Evolutionary conservation across 2,329 filamentous ascomycete genomes (phyloP).

Genomic region (Mycosphaerella sp.): DNA sequence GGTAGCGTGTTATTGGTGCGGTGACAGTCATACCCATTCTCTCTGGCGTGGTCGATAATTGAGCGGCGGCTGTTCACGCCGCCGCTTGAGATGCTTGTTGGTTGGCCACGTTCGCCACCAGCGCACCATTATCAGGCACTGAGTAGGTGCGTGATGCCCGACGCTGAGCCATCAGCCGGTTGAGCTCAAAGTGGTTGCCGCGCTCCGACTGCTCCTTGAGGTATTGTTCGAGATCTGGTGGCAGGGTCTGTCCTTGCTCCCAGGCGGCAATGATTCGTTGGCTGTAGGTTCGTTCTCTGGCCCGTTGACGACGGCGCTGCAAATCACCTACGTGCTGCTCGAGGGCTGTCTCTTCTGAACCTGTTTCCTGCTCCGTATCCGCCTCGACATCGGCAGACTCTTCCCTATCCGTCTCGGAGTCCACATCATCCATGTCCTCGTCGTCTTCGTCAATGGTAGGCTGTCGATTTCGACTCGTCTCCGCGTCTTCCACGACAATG

Average conservation of each 20-base stretch:
- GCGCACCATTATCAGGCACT: constrained; percentile 16
- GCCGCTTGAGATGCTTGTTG: constrained; percentile 19
- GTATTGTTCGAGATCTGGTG: constrained; percentile 32
- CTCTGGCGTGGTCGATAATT: background rate
- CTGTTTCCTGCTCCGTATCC: constrained; percentile 17
- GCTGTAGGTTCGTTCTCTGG: constrained; percentile 23
- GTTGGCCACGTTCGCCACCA: constrained; percentile 8
- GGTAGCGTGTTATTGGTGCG: background rate
- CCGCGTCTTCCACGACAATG: constrained; percentile 28
- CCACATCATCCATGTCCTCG: constrained; percentile 21
- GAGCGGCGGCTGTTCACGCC: constrained; percentile 8
- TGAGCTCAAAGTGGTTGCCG: constrained; percentile 20
- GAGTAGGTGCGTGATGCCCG: constrained; percentile 15
- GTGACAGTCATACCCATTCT: background rate
- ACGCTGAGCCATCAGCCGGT: constrained; percentile 13
- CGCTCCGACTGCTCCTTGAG: constrained; percentile 33
- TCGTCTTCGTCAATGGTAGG: constrained; percentile 22
- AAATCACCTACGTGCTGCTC: constrained; percentile 26
- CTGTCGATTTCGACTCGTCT: constrained; percentile 17
- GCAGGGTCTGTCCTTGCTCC: constrained; percentile 29
- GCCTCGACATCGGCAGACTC: constrained; percentile 16
- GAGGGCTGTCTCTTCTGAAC: constrained; percentile 21
- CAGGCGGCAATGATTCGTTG: constrained; percentile 29
- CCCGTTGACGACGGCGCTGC: constrained; percentile 23
- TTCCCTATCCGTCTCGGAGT: constrained; percentile 19